These are phyloP conservation scores for Entophlyctis luteolus DNA, from an alignment of 192 early-diverging fungal genomes.

Conservation along the genomic window DNA sequence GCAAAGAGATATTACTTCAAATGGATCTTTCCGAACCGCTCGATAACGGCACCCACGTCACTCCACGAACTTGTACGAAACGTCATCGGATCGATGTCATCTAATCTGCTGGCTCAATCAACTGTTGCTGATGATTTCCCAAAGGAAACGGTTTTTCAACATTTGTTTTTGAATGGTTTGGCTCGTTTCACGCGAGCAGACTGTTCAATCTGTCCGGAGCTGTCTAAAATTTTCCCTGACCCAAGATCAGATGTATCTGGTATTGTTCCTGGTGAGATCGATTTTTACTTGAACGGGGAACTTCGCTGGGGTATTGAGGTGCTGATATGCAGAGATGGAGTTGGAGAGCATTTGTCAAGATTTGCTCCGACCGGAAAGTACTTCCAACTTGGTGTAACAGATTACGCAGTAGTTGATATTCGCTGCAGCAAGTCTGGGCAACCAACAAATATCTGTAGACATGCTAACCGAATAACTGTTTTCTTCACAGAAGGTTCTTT, in stretches of 20 bases:
- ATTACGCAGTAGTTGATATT: slow-evolving; percentile 11
- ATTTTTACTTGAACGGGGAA: slow-evolving; percentile 26
- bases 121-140: slow-evolving; percentile 9
- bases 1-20: slow-evolving; percentile 33
- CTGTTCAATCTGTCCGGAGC: slow-evolving; percentile 21
- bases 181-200: slow-evolving; percentile 9
- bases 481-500: not conserved
- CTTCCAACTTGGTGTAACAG: slow-evolving; percentile 15
- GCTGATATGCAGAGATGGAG: slow-evolving; percentile 21
- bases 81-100: slow-evolving; percentile 12
- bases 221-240: slow-evolving; percentile 17
- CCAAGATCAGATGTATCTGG: slow-evolving; percentile 2
- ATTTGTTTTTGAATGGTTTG: slow-evolving; percentile 16
- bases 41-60: slow-evolving; percentile 20
- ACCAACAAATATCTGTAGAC: slow-evolving; percentile 2
- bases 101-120: not conserved
- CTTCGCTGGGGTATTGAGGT: slow-evolving; percentile 26
- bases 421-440: slow-evolving; percentile 8
- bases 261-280: slow-evolving; percentile 20
- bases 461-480: not conserved
- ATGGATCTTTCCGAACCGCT: slow-evolving; percentile 25
- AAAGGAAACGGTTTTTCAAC: slow-evolving; percentile 17
- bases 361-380: slow-evolving; percentile 17
- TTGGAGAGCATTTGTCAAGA: slow-evolving; percentile 17
- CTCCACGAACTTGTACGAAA: slow-evolving; percentile 22